Evolutionary conservation across 352 stramenopile genomes (phyloP), one percentile per base, ranked within the genome.

Genomic region (Elongisporangium prolatum): DNA sequence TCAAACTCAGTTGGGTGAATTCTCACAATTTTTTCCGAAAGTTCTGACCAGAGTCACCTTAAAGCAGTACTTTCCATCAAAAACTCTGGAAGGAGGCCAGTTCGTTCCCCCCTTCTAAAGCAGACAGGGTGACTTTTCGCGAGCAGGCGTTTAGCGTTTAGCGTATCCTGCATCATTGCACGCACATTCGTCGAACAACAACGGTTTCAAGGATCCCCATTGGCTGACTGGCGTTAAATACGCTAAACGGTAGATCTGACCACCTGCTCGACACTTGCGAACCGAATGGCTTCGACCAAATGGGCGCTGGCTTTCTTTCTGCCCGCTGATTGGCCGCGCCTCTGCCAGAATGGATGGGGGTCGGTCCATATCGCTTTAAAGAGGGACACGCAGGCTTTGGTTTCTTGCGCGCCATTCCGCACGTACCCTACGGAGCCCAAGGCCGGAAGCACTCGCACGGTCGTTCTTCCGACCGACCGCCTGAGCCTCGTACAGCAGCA

Each of bases 381-480:
- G 10, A 44, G 34, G 34, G 34, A 9, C 21, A 17, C 48, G 48
- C 13, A 28, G 48, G 48, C 21, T 28, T 28, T 52, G 48, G 48
- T 25, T 52, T 52, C 48, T 52, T 52, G 20, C 48, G 48, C 21
- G 20, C 48, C 21, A 52, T 22, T 52, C 21, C 21, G 48, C 34
- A 44, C 34, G 34, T 44, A 44, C 34, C 34, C 34, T 44, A 44
- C 34, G 34, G 34, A 44, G 34, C 34, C 48, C 48, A 52, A 52
- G 21, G 48, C 48, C 16, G 48, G 48, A 16, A 44, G 34, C 34
- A 40, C 9, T 48, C 13, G 24, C 50, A 44, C 40, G 60, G 65
- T 61, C 56, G 61, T 51, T 47, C 63, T 59, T 68, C 51, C 40
- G 25, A 56, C 52, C 37, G n/a, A n/a, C n/a, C 56, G 34, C 48